phyloP scores from a whole-genome alignment of 148 eudicot species.

The Persicaria maculosa region DNA sequence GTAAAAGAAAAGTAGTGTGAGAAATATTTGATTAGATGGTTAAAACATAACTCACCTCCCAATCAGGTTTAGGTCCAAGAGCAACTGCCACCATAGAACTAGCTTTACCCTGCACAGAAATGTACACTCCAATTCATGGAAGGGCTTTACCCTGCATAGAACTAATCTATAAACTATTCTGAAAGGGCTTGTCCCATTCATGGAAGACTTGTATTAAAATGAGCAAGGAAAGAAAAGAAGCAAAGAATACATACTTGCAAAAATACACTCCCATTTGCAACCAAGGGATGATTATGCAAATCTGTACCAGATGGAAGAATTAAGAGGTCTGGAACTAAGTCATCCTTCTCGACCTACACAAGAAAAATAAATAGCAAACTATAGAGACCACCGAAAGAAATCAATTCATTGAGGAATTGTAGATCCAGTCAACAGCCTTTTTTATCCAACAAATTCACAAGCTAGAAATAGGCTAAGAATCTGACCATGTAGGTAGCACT shows the following conservation, averaged over 20 bases:
- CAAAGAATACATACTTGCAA: slow-evolving; percentile 54
- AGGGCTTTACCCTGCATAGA: neutral
- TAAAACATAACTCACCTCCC: slow-evolving; percentile 59
- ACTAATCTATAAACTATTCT: neutral
- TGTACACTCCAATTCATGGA: neutral
- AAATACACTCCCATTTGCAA: slow-evolving; percentile 67
- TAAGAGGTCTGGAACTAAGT: slow-evolving; percentile 71
- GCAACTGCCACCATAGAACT: slow-evolving; percentile 96
- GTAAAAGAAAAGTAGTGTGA: neutral
- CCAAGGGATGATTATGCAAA: slow-evolving; percentile 80
- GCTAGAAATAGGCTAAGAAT: neutral
- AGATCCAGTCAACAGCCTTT: neutral
- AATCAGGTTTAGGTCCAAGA: slow-evolving; percentile 81
- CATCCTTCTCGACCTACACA: slow-evolving; percentile 70
- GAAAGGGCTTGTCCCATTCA: neutral
- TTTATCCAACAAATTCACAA: neutral
- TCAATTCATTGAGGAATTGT: neutral
- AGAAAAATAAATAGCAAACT: neutral
- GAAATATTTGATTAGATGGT: neutral
- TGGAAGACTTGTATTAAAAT: neutral
- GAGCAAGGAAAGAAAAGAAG: neutral
- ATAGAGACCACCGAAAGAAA: neutral
- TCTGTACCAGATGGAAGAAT: slow-evolving; percentile 73
- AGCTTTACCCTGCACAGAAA: slow-evolving; percentile 63
- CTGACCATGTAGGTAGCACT: neutral